Evolutionary conservation across 2,329 filamentous ascomycete species (phyloP), one percentile per base, ranked within the genome.

Genomic region (Paraphoma chrysanthemicola): DNA sequence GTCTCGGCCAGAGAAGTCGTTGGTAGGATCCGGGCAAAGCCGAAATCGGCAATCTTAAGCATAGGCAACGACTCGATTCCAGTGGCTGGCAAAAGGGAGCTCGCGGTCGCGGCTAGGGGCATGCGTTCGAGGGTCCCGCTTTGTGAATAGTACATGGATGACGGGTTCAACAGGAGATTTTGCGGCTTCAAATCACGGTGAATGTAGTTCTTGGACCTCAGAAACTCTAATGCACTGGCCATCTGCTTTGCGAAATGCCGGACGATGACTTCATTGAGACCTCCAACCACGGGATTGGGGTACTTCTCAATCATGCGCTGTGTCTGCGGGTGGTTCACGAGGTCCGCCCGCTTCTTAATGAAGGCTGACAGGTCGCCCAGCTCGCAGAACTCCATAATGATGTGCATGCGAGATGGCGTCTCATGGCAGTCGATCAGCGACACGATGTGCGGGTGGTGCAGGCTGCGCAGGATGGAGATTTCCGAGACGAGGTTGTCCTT

Each of bases 311-410:
- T 92, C 88, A 98, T 94, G 67, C 96, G 92, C 71, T 88, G 86
- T 3, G 94, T 95, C 51, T 91, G 90, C 29, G 90, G 88, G 73
- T 96, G 90, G 48, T 89, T 90, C 44, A 84, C 85, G 44, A 97
- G 86, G 72, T 89, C 91, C 58, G 94, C 88, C 58, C 94, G 87
- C 80, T 95, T 96, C 83, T 95, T 96, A 80, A 99, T 97, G 78
- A 99, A 98, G 51, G 94, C 84, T 10, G 95, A 96, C 56, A 99
- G 80, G 73, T 99, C 95, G 18, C 95, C 94, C 41, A 99, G 85
- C 74, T 96, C 92, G 80, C 95, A 98, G 79, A 96, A 98, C 80
- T 99, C 95, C 94, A 98, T 99, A 62, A 98, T 89, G 56, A 99
- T 86, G 79, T 99, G 95, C 79, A 98, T 97, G 72, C 96, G 91